Evolutionary conservation across 208 protist species (phyloP).

Genomic region (Strigomonas galati): DNA sequence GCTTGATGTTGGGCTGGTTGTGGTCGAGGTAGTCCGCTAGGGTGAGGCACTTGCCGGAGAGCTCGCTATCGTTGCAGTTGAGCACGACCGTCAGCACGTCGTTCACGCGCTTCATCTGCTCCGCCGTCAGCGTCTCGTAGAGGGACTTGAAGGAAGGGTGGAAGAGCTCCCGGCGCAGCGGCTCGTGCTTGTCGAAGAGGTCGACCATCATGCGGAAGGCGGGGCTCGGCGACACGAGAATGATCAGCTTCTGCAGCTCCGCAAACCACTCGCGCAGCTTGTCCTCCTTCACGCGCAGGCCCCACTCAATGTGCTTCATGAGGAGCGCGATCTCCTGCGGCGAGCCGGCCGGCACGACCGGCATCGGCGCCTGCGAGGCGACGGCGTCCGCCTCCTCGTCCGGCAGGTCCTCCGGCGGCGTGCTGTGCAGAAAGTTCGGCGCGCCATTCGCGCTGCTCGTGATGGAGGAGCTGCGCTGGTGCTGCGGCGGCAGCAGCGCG

Average conservation of each 20-base stretch:
- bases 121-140: slow-evolving; percentile 79
- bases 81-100: slow-evolving; percentile 81
- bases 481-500: background rate
- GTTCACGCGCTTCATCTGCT: slow-evolving; percentile 86
- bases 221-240: slow-evolving; percentile 81
- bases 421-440: background rate
- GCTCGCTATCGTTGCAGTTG: slow-evolving; percentile 75
- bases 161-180: slow-evolving; percentile 85
- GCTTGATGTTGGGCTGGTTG: slow-evolving; percentile 68
- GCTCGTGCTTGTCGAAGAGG: slow-evolving; percentile 90
- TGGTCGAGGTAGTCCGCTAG: slow-evolving; percentile 91
- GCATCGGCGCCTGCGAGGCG: background rate
- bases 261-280: slow-evolving; percentile 87
- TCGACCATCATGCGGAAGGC: slow-evolving; percentile 89
- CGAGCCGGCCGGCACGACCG: background rate
- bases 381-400: background rate
- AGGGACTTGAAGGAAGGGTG: slow-evolving; percentile 88
- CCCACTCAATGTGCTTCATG: slow-evolving; percentile 83
- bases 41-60: slow-evolving; percentile 78
- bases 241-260: slow-evolving; percentile 87
- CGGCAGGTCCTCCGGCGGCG: background rate
- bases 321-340: slow-evolving; percentile 66
- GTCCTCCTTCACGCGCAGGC: slow-evolving; percentile 69
- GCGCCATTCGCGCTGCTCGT: background rate
- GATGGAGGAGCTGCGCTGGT: background rate